A percentile compares a stretch with the other conserved stretches of the same genome.
Evolutionary conservation across 441 rosid species (phyloP).

Genomic region (Arabidopsis hybrid): DNA sequence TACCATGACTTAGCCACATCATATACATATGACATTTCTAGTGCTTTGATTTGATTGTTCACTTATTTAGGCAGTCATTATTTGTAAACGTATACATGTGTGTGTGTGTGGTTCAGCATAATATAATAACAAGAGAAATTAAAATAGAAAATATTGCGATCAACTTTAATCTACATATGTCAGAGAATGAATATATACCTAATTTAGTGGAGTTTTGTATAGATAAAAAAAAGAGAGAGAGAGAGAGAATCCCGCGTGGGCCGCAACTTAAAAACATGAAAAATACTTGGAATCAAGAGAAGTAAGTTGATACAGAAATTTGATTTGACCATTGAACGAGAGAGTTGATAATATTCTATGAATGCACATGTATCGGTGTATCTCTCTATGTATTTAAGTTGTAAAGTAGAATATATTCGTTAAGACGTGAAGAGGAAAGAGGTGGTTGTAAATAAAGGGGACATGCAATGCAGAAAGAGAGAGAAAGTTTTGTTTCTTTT

Average conservation of each 20-base stretch:
- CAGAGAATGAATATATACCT: constrained; percentile 20
- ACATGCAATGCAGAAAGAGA: constrained; percentile 51
- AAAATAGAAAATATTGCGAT: constrained; percentile 14
- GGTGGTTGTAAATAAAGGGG: constrained; percentile 43
- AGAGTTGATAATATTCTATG: constrained; percentile 32
- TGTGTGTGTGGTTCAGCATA: not conserved
- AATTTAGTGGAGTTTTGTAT: constrained; percentile 17
- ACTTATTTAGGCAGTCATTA: not conserved
- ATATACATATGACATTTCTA: not conserved
- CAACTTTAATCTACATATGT: constrained; percentile 7
- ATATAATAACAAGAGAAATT: not conserved
- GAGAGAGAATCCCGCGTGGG: constrained; percentile 41
- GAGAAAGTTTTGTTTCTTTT: constrained; percentile 45
- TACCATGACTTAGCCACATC: constrained; percentile 11
- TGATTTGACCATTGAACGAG: constrained; percentile 40
- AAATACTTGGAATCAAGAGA: constrained; percentile 38
- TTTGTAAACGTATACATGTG: not conserved
- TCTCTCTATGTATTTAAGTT: constrained; percentile 8
- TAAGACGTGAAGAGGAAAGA: constrained; percentile 43
- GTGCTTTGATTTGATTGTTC: constrained; percentile 17
- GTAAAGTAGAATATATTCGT: constrained; percentile 39
- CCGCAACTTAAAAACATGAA: constrained; percentile 37
- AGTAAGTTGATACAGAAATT: constrained; percentile 16
- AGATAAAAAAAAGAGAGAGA: not conserved
- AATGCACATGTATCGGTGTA: constrained; percentile 33